Conservation (phyloP, 108 stramenopile genomes). For the Cyclotella choctawhatcheeana region DNA sequence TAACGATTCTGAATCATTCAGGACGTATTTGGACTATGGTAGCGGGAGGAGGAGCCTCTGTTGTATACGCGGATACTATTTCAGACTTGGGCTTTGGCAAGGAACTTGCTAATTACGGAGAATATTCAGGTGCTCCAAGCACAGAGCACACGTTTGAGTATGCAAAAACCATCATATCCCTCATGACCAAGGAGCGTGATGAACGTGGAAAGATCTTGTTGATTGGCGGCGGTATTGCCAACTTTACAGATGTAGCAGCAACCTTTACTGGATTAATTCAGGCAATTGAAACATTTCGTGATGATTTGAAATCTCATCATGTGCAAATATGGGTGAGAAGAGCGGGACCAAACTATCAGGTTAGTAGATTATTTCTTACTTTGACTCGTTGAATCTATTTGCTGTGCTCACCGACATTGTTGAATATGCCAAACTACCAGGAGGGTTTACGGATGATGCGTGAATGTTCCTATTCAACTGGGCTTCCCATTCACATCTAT, state of each 20-base stretch:
- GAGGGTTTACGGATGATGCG: constrained; percentile 89
- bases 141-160: constrained; percentile 92
- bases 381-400: too few species aligned
- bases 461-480: constrained; percentile 60
- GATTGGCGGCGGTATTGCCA: constrained; percentile 93
- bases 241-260: constrained; percentile 95
- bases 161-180: constrained; percentile 83
- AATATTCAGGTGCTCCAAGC: constrained; percentile 91
- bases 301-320: constrained; percentile 60
- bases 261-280: constrained; percentile 93
- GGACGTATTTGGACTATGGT: constrained; percentile 96
- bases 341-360: constrained; percentile 92
- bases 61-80: constrained; percentile 95
- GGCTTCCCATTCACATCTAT: constrained; percentile 81
- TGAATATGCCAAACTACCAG: constrained; percentile 94
- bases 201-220: constrained; percentile 81
- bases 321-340: constrained; percentile 88
- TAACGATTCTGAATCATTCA: constrained; percentile 88
- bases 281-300: constrained; percentile 71
- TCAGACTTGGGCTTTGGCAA: constrained; percentile 82
- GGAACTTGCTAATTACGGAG: constrained; percentile 94
- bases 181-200: constrained; percentile 82
- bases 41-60: constrained; percentile 92
- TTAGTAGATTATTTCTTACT: too few species aligned
- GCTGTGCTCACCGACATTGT: too few species aligned